These are phyloP conservation scores for Candida hispaniensis DNA, from an alignment of 805 yeast genomes.

Conservation along the genomic window DNA sequence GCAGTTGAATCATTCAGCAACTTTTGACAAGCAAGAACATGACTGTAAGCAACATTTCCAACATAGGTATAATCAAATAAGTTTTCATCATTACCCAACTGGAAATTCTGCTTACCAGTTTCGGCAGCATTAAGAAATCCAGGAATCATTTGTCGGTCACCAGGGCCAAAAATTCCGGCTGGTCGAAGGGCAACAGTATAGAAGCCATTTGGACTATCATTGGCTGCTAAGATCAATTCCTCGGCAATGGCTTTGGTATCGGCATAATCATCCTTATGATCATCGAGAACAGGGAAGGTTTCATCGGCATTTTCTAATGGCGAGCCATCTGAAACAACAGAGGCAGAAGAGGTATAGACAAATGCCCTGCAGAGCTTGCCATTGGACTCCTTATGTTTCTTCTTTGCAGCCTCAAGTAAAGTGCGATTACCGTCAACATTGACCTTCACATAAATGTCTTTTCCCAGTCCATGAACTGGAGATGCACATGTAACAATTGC, in stretches of 20 bases:
- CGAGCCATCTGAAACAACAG: conserved; percentile 93
- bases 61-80: conserved; percentile 95
- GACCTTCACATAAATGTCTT: conserved; percentile 74
- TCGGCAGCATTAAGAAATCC: conserved; percentile 75
- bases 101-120: conserved; percentile 81
- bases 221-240: conserved; percentile 62
- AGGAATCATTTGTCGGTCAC: conserved; percentile 94
- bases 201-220: conserved; percentile 40
- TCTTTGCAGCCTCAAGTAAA: conserved; percentile 53
- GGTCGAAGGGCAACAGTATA: conserved; percentile 85
- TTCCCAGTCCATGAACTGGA: conserved; percentile 84
- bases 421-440: conserved; percentile 83
- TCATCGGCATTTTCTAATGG: conserved; percentile 90
- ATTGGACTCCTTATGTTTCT: conserved; percentile 27
- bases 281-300: conserved; percentile 80
- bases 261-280: conserved; percentile 94
- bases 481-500: conserved; percentile 94
- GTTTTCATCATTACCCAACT: conserved; percentile 88
- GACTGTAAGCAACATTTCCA: conserved; percentile 97
- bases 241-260: conserved; percentile 93
- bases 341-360: conserved; percentile 94
- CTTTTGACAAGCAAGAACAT: conserved; percentile 80
- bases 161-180: conserved; percentile 98
- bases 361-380: conserved; percentile 36
- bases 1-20: conserved; percentile 39